These are phyloP conservation scores for Mucor sp. DNA, from an alignment of 371 early-diverging fungal genomes.

Conservation along the genomic window DNA sequence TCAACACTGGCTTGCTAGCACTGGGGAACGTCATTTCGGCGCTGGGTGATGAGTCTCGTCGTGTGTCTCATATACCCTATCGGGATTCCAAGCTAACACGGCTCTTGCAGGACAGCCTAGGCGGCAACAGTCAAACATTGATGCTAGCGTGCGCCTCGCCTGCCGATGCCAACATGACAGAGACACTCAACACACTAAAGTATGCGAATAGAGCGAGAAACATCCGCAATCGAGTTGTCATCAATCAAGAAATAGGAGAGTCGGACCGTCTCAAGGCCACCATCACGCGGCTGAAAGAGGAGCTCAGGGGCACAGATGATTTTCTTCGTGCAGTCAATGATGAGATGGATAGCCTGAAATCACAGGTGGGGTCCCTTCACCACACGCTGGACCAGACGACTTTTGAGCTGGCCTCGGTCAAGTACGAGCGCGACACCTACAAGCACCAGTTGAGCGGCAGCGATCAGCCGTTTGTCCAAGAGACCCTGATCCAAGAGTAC, in stretches of 20 bases:
- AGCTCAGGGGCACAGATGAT: slow-evolving; percentile 38
- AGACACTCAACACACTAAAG: slow-evolving; percentile 90
- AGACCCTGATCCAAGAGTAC: slow-evolving; percentile 22
- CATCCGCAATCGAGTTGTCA: slow-evolving; percentile 74
- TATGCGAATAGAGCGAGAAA: slow-evolving; percentile 90
- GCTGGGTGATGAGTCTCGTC: slow-evolving; percentile 71
- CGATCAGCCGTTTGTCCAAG: background rate
- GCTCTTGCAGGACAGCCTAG: slow-evolving; percentile 95
- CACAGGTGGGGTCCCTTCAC: slow-evolving; percentile 26
- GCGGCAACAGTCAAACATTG: slow-evolving; percentile 89
- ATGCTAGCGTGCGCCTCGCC: slow-evolving; percentile 95
- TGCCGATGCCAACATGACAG: slow-evolving; percentile 79
- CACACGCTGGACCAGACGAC: slow-evolving; percentile 9
- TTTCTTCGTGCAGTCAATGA: slow-evolving; percentile 44
- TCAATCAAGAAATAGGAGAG: slow-evolving; percentile 77
- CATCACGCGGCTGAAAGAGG: slow-evolving; percentile 37
- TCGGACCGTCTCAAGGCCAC: slow-evolving; percentile 49
- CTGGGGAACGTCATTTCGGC: slow-evolving; percentile 99
- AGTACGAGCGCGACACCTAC: slow-evolving; percentile 32
- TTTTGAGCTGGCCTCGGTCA: slow-evolving; percentile 22
- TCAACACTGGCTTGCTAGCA: slow-evolving; percentile 97
- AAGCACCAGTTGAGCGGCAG: slow-evolving; percentile 6
- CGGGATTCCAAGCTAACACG: slow-evolving; percentile 99
- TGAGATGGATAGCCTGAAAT: slow-evolving; percentile 48
- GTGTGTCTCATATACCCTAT: slow-evolving; percentile 87